These are phyloP conservation scores for Schizophyllum amplum DNA, from an alignment of 1,284 basidiomycete genomes.

Conservation along the genomic window DNA sequence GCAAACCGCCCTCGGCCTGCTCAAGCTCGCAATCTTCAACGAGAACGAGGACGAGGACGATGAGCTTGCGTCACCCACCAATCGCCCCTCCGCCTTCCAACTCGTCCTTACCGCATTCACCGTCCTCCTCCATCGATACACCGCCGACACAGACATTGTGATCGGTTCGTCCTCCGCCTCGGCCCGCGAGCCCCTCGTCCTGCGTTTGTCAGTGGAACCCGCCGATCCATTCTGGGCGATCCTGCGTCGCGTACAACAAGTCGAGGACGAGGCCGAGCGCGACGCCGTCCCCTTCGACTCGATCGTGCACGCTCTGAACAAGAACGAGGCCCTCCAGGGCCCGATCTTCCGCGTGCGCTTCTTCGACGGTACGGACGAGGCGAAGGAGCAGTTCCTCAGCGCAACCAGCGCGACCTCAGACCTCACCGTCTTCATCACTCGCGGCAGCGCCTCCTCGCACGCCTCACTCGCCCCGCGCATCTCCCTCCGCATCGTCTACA, in stretches of 20 bases:
- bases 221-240: slow-evolving; percentile 90
- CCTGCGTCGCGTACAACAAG: slow-evolving; percentile 77
- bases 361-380: slow-evolving; percentile 84
- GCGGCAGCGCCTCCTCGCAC: slow-evolving; percentile 54
- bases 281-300: slow-evolving; percentile 82
- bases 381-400: slow-evolving; percentile 68
- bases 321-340: slow-evolving; percentile 46
- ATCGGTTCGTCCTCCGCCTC: slow-evolving; percentile 85
- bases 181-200: slow-evolving; percentile 75
- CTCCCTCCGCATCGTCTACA: slow-evolving; percentile 85
- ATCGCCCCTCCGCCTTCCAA: slow-evolving; percentile 81
- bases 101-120: slow-evolving; percentile 88
- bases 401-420: slow-evolving; percentile 85
- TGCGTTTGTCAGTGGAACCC: slow-evolving; percentile 82
- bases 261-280: slow-evolving; percentile 79
- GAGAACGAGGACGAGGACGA: slow-evolving; percentile 48
- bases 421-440: slow-evolving; percentile 76
- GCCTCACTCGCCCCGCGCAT: slow-evolving; percentile 73
- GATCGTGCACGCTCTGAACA: slow-evolving; percentile 69
- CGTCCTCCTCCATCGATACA: slow-evolving; percentile 90
- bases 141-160: slow-evolving; percentile 91
- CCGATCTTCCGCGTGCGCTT: slow-evolving; percentile 93
- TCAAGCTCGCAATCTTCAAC: slow-evolving; percentile 70
- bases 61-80: slow-evolving; percentile 31
- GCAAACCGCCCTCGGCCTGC: slow-evolving; percentile 59